Percentiles rank a stretch among this genome's conserved stretches.
These are phyloP conservation scores for Cubamyces lactineus DNA, from an alignment of 768 basidiomycete genomes.

Conservation along the genomic window DNA sequence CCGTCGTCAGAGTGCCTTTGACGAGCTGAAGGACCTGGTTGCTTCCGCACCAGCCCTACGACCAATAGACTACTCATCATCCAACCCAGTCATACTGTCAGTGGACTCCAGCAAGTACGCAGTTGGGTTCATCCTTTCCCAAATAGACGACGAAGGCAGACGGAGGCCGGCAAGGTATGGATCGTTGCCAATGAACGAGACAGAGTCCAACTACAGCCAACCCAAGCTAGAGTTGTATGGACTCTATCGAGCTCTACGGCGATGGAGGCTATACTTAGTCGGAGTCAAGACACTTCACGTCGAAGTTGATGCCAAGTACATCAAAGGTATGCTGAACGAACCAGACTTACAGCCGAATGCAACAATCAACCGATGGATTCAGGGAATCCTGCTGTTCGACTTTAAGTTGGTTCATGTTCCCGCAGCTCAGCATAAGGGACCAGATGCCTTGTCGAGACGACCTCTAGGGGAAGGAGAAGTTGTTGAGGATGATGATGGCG, in stretches of 20 bases:
- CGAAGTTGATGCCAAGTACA: constrained; percentile 44
- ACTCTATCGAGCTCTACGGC: constrained; percentile 28
- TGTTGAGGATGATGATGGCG: constrained; percentile 23
- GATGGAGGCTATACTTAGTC: constrained; percentile 31
- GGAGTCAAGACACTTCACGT: constrained; percentile 38
- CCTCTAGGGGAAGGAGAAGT: constrained; percentile 22
- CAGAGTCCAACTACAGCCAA: constrained; percentile 32
- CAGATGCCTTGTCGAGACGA: constrained; percentile 44
- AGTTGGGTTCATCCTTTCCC: constrained; percentile 43
- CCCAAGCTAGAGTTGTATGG: constrained; percentile 36
- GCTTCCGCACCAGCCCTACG: constrained; percentile 32
- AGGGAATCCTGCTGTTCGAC: constrained; percentile 41
- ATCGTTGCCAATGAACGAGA: constrained; percentile 38
- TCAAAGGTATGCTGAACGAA: constrained; percentile 47
- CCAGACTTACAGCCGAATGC: constrained; percentile 43
- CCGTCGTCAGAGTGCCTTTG: constrained; percentile 33
- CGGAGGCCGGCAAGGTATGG: constrained; percentile 29
- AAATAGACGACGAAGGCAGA: constrained; percentile 20
- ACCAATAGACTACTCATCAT: constrained; percentile 38
- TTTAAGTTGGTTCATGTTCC: constrained; percentile 45
- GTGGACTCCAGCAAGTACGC: constrained; percentile 43
- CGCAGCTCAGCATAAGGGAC: constrained; percentile 29
- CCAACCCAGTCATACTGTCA: constrained; percentile 35
- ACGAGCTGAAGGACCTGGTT: constrained; percentile 32
- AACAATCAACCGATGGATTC: constrained; percentile 46